Base-by-base conservation (phyloP, 306 rosid species). In the Ormosia semicastrata region DNA sequence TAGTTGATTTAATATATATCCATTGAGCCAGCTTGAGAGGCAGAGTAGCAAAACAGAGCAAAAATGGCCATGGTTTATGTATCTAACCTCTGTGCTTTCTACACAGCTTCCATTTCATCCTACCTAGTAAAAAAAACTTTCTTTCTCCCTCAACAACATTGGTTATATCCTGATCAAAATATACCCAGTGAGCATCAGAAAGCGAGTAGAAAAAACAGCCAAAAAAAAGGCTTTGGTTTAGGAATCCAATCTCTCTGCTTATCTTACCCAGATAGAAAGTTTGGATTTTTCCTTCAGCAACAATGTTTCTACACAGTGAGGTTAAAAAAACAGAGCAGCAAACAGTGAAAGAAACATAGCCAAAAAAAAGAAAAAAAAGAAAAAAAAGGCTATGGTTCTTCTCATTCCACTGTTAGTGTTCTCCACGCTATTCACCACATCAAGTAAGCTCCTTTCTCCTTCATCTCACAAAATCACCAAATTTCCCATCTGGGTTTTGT, bases 391-490 rank as follows among this genome's bases (percentile, higher is more conserved):
- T 59, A 72, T 79, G 77, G 73, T 50, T 82, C 29, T 60, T 80
- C 29, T 80, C 34, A 30, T 64, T 72, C 58, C 84, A 7, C 66
- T 91, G 64, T 46, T 85, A 44, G 8, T 88, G 17, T 34, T 88
- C 47, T 89, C 59, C 52, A 50, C 71, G 66, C 33, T 76, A 3
- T 33, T 67, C 59, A 82, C 88, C 40, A 14, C 41, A 24, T 82
- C 91, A 75, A 63, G 93, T 88, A 78, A 81, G 90, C 4, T 2
- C 9, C 49, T 2, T 33, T n/a, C 41, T 8, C 14, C 60, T 2
- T 33, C n/a, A 41, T 8, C 4, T 64, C n/a, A 8, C 4, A 12
- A 10, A 62, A 4, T 58, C 71, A 4, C n/a, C 14, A 1, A 52
- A 11, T 41, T 30, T 1, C 24, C 12, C 41, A 44, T 43, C 1